phyloP scores from a whole-genome alignment of 108 stramenopile genomes.

The Epithemia pelagica region DNA sequence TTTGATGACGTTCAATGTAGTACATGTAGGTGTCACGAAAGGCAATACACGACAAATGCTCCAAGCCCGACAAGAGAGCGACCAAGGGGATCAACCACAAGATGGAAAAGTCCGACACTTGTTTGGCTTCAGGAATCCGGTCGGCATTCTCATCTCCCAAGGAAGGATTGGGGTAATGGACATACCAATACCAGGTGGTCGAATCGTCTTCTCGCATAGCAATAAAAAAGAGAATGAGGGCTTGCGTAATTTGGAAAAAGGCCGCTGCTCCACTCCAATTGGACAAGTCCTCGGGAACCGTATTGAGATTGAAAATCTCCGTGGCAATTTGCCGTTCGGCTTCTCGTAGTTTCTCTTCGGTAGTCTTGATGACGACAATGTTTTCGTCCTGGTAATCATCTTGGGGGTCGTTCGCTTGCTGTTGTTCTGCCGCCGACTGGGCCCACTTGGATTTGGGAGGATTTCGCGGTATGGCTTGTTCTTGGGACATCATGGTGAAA shows the following conservation, averaged over 20 bases:
- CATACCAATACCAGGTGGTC: conserved; percentile 10
- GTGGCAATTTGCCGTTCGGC: not conserved
- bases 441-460: no score
- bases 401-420: no score
- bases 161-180: conserved; percentile 6
- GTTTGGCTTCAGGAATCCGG: not conserved
- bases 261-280: conserved; percentile 5
- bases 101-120: conserved; percentile 10
- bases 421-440: no score
- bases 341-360: not conserved
- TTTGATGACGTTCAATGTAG: conserved; percentile 19
- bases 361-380: not conserved
- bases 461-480: no score
- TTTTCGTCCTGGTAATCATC: no score
- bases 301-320: conserved; percentile 6
- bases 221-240: conserved; percentile 3
- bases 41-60: conserved; percentile 18
- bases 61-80: conserved; percentile 12
- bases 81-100: conserved; percentile 18
- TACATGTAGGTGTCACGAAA: conserved; percentile 13
- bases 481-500: no score
- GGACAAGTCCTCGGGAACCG: conserved; percentile 8
- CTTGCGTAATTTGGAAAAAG: conserved; percentile 17
- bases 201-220: not conserved
- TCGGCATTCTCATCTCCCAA: not conserved